Conservation (phyloP, 179 eudicot genomes). For the Patellifolia procumbens region DNA sequence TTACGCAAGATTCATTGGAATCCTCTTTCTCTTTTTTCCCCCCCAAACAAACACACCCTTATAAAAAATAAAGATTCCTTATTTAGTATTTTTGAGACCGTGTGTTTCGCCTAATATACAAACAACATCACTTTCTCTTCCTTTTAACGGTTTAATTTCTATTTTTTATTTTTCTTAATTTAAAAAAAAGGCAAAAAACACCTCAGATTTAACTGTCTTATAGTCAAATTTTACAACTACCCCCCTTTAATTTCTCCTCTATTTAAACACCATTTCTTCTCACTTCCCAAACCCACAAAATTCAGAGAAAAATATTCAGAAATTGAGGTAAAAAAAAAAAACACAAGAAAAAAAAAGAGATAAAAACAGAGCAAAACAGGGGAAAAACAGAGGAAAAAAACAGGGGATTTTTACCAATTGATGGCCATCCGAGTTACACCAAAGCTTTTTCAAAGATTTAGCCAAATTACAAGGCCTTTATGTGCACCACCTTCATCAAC, state of each 20-base stretch:
- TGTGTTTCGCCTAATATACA: neutral
- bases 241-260: slow-evolving; percentile 8
- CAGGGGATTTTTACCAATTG: slow-evolving; percentile 27
- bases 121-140: neutral
- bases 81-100: slow-evolving; percentile 17
- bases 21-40: neutral
- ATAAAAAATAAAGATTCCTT: slow-evolving; percentile 32
- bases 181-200: neutral
- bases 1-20: slow-evolving; percentile 13
- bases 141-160: neutral
- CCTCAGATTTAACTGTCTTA: neutral
- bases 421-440: slow-evolving; percentile 46
- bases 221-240: neutral
- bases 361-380: slow-evolving; percentile 27
- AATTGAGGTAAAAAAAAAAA: too few relatives aligned
- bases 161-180: neutral
- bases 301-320: too few relatives aligned
- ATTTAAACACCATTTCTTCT: slow-evolving; percentile 7
- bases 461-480: slow-evolving; percentile 31
- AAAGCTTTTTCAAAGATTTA: slow-evolving; percentile 35
- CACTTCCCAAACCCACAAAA: slow-evolving; percentile 22
- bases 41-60: neutral
- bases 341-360: too few relatives aligned
- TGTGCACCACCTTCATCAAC: slow-evolving; percentile 26
- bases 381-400: slow-evolving; percentile 25